Conservation (phyloP, 83 land plant genomes). For the Picea mariana region DNA sequence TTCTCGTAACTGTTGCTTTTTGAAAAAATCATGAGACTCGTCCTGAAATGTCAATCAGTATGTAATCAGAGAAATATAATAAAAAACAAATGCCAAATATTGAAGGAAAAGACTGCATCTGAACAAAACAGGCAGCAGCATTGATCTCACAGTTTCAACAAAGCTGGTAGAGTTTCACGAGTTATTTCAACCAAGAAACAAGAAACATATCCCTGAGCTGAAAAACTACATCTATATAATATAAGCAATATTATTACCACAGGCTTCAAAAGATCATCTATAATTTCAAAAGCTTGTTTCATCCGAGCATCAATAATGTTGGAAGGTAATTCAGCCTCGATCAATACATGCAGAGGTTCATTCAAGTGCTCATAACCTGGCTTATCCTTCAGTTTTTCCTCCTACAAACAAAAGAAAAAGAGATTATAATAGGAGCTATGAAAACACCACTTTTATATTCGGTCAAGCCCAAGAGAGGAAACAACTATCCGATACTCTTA, state of each 20-base stretch:
- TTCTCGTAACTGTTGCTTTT: slow-evolving; percentile 92
- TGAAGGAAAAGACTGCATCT: neutral
- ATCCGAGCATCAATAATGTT: slow-evolving; percentile 68
- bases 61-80: neutral
- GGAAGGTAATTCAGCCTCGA: slow-evolving; percentile 92
- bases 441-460: neutral
- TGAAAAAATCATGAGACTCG: slow-evolving; percentile 82
- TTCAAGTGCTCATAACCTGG: slow-evolving; percentile 98
- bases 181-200: slow-evolving; percentile 57
- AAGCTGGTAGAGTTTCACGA: slow-evolving; percentile 55
- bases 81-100: slow-evolving; percentile 1
- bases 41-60: slow-evolving; percentile 49
- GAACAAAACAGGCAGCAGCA: neutral
- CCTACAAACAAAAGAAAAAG: slow-evolving; percentile 37
- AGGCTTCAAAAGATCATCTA: slow-evolving; percentile 82
- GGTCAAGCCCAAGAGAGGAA: neutral
- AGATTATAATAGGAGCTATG: neutral
- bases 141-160: slow-evolving; percentile 65
- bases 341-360: slow-evolving; percentile 86
- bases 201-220: slow-evolving; percentile 34
- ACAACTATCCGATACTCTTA: neutral
- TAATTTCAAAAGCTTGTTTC: slow-evolving; percentile 68
- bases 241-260: slow-evolving; percentile 45
- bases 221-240: neutral
- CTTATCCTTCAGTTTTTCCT: slow-evolving; percentile 88